These are phyloP conservation scores for Trichoderma sp. DNA, from an alignment of 2,329 filamentous ascomycete species.

Conservation along the genomic window DNA sequence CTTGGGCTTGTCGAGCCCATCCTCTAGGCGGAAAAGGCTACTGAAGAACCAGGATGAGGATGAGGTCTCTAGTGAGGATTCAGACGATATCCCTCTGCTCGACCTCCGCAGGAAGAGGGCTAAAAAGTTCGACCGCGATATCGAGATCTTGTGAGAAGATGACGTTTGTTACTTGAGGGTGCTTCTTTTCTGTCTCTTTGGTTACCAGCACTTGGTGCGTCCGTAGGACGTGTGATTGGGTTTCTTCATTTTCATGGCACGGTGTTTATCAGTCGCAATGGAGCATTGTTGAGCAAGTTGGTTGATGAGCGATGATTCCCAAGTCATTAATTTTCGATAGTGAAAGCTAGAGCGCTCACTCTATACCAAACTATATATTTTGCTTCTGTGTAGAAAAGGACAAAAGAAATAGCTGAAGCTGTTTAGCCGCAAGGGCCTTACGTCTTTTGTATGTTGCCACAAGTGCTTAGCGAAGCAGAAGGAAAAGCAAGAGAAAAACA, in stretches of 20 bases:
- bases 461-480: background rate
- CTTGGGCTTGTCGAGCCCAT: background rate
- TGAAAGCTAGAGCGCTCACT: background rate
- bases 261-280: background rate
- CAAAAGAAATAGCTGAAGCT: background rate
- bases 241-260: background rate
- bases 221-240: background rate
- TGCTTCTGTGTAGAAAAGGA: background rate
- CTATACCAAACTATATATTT: background rate
- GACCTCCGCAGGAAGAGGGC: background rate
- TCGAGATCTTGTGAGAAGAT: background rate
- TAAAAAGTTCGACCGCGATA: background rate
- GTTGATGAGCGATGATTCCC: background rate
- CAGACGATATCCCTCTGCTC: no score
- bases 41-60: no score
- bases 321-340: constrained; percentile 12
- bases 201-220: background rate
- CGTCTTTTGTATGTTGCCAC: constrained; percentile 3
- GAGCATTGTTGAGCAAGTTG: background rate
- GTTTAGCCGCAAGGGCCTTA: background rate
- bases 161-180: background rate
- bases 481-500: background rate
- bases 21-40: background rate
- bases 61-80: no score
- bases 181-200: no score